Percentiles rank a stretch among this genome's conserved stretches.
Conservation (phyloP, 2,329 filamentous ascomycete genomes). For the Lizonia empirigonia region DNA sequence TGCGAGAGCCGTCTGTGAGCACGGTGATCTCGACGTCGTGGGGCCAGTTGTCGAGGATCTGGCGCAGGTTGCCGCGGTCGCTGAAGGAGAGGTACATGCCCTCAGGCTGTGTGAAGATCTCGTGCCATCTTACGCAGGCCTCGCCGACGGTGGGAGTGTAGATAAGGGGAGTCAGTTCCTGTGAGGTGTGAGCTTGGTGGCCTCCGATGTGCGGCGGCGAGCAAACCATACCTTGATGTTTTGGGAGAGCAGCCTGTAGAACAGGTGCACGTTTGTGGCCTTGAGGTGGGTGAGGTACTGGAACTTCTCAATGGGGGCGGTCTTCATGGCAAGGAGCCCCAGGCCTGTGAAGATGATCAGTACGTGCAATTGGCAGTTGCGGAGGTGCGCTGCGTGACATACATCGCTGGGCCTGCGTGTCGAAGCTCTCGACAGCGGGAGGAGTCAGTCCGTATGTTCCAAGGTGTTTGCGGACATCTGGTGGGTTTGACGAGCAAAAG, state of each 20-base stretch:
- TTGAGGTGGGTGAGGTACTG: conserved; percentile 79
- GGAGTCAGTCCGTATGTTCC: conserved; percentile 60
- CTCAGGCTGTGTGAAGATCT: conserved; percentile 93
- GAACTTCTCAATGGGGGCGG: conserved; percentile 79
- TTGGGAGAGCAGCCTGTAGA: conserved; percentile 79
- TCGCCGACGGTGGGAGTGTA: conserved; percentile 94
- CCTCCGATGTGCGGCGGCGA: background rate
- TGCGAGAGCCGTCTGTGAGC: conserved; percentile 94
- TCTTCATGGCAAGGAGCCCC: conserved; percentile 73
- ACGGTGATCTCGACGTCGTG: conserved; percentile 94
- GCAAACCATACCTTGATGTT: conserved; percentile 61
- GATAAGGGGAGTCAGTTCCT: conserved; percentile 81
- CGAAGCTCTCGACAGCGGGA: conserved; percentile 57
- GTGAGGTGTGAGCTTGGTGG: conserved; percentile 44
- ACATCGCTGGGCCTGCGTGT: conserved; percentile 59
- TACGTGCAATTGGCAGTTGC: background rate
- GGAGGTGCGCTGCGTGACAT: conserved; percentile 39
- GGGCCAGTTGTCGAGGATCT: conserved; percentile 92
- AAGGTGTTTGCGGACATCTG: conserved; percentile 57
- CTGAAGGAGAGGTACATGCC: conserved; percentile 94
- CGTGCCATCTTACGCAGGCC: conserved; percentile 94
- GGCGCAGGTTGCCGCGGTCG: conserved; percentile 86
- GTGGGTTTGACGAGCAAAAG: conserved; percentile 57
- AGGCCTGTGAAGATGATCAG: conserved; percentile 63
- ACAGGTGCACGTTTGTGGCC: conserved; percentile 77